Evolutionary conservation across 2,329 filamentous ascomycete genomes (phyloP).

Genomic region (Colletotrichum godetiae): DNA sequence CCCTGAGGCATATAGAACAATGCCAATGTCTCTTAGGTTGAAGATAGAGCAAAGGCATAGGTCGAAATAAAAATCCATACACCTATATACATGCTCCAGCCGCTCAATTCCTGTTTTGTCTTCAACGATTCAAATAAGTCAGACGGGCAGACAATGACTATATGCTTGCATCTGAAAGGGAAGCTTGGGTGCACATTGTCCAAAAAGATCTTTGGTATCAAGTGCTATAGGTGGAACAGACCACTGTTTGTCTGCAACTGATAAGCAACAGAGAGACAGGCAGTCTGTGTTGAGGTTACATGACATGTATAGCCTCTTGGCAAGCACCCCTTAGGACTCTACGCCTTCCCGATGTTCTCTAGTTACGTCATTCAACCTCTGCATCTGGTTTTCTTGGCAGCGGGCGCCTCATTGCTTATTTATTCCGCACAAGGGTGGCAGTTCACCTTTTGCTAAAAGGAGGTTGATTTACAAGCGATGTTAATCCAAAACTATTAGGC

Average conservation of each 20-base stretch:
- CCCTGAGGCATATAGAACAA: too few relatives aligned
- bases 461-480: too few relatives aligned
- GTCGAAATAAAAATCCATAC: too few relatives aligned
- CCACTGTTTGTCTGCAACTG: not conserved
- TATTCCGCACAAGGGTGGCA: too few relatives aligned
- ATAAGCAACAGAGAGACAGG: not conserved
- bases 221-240: not conserved
- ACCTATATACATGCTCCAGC: too few relatives aligned
- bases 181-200: not conserved
- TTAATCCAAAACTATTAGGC: too few relatives aligned
- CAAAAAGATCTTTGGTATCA: not conserved
- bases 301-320: not conserved
- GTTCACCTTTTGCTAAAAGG: too few relatives aligned
- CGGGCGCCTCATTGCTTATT: too few relatives aligned
- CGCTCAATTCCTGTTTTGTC: not conserved
- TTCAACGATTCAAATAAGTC: not conserved
- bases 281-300: not conserved
- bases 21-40: too few relatives aligned
- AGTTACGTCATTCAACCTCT: not conserved
- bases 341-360: too few relatives aligned
- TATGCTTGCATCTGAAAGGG: too few relatives aligned
- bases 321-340: not conserved
- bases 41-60: too few relatives aligned
- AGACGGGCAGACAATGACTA: not conserved
- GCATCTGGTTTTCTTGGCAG: not conserved